phyloP scores from a whole-genome alignment of 2,329 filamentous ascomycete species.

The Cladorrhinum sp. region DNA sequence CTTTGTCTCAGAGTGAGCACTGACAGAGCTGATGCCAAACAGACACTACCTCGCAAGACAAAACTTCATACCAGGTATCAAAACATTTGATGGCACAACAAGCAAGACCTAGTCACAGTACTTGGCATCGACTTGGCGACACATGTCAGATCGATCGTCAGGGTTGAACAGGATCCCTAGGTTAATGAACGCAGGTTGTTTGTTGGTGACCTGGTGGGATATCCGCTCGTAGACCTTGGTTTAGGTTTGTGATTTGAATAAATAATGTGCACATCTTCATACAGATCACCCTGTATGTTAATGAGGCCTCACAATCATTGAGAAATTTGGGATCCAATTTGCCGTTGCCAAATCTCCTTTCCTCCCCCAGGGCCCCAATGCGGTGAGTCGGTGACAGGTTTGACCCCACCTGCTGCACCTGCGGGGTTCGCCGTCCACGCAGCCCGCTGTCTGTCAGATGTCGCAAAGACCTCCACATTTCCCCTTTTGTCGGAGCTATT shows the following conservation, averaged over 20 bases:
- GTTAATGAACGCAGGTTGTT: too few species aligned
- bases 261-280: neutral
- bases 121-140: constrained; percentile 20
- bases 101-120: constrained; percentile 14
- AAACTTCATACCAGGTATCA: neutral
- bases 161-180: neutral
- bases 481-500: neutral
- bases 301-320: too few species aligned
- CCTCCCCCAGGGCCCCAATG: too few species aligned
- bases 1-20: neutral
- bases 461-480: too few species aligned
- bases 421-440: neutral
- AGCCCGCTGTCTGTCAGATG: too few species aligned
- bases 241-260: neutral
- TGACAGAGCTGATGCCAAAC: neutral
- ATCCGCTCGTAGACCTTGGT: neutral
- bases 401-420: neutral
- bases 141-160: constrained; percentile 6
- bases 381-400: neutral
- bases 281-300: neutral
- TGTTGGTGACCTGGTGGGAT: too few species aligned
- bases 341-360: too few species aligned
- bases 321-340: too few species aligned
- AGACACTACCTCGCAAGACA: neutral
- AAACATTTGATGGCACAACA: neutral